phyloP scores from a whole-genome alignment of 202 grass and related monocot species.

The Bolboschoenoplectus hybrid region DNA sequence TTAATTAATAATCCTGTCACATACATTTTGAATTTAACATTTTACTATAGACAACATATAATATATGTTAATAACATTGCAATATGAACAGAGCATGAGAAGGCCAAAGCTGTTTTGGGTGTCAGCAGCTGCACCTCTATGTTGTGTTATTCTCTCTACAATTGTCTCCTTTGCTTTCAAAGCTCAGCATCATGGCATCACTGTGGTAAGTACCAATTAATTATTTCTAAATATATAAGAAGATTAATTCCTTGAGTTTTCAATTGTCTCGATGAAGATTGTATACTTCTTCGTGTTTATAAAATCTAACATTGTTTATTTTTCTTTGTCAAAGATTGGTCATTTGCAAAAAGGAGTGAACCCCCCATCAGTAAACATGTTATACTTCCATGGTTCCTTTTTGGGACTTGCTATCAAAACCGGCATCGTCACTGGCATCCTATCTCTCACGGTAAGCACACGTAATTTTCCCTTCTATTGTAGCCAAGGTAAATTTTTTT shows the following conservation, averaged over 20 bases:
- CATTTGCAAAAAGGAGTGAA: slow-evolving; percentile 77
- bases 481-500: not conserved
- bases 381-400: slow-evolving; percentile 72
- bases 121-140: slow-evolving; percentile 79
- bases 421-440: slow-evolving; percentile 86
- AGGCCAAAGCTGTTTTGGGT: slow-evolving; percentile 95
- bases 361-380: slow-evolving; percentile 90
- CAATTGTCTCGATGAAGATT: not conserved
- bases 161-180: slow-evolving; percentile 71
- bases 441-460: slow-evolving; percentile 84
- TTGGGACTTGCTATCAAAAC: slow-evolving; percentile 81
- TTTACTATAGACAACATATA: not conserved
- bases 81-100: slow-evolving; percentile 56
- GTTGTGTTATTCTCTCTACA: slow-evolving; percentile 87
- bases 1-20: not conserved
- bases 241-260: not conserved
- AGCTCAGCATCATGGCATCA: slow-evolving; percentile 66
- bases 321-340: slow-evolving; percentile 59
- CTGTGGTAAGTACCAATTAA: slow-evolving; percentile 55
- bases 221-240: not conserved
- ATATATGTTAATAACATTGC: slow-evolving; percentile 27
- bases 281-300: not conserved
- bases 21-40: not conserved
- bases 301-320: not conserved
- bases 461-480: not conserved